Base-by-base conservation (phyloP, 192 early-diverging fungal species). In the Coemansia umbellata region DNA sequence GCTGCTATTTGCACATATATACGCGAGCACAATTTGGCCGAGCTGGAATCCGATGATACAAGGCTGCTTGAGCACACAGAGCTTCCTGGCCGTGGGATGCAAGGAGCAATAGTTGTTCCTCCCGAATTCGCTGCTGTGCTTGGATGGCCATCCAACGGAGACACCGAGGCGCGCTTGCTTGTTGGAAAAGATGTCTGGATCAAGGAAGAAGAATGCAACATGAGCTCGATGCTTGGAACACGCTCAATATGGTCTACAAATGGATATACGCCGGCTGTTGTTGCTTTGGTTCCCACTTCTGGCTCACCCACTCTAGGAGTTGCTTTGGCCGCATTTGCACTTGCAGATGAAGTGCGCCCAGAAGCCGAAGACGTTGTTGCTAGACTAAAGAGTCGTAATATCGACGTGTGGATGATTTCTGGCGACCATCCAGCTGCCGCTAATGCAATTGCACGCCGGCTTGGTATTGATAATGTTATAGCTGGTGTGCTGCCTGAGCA, bases 341-440 rank as follows among this genome's bases (percentile, higher is more conserved):
- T 98, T 15, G 82, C 91, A 2, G 95, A 98, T 68, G 69, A 66
- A 3, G 66, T 93, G 48, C 91, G 90, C 19, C 90, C 94, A 3
- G 91, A 93, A 55, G 81, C 94, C 3, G 72, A 66, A 9, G 65
- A 78, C 19, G 86, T 89, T 0, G 85, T 98, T 1, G 65, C 69
- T 6, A 81, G 78, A 14, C 78, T 98, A 31, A 65, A 82, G 36
- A 37, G 58, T 22, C 85, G 92, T 80, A 90, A 91, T 1, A 84
- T 93, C 43, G 68, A 82, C 21, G 87, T 91, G 22, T 84, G 84
- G 21, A 95, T 98, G 89, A 84, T 95, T 6, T 95, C 96, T 0
- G 96, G 94, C 5, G 96, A 97, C 62, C 86, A 93, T 47, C 84
- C 81, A 36, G 48, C 84, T 22, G 91, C 93, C 0, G 94, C 94